Base-by-base conservation (phyloP, 768 basidiomycete genomes). In the Mycena indigotica region DNA sequence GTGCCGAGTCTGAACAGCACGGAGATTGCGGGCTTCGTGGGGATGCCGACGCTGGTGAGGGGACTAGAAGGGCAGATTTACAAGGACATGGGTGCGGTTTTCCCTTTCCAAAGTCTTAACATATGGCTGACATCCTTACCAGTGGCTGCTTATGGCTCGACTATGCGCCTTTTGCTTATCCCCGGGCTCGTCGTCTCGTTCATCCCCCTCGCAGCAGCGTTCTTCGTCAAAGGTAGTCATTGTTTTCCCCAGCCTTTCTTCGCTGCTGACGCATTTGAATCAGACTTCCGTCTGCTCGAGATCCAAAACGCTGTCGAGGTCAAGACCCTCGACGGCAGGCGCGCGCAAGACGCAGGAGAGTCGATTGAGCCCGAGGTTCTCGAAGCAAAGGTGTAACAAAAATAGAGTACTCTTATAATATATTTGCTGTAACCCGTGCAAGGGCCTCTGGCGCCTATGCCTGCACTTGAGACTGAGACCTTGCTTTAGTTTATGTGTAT, bases 301-400 rank as follows among this genome's bases (percentile, higher is more conserved):
- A 72, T 71, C 30, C 85, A 86, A 67, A 87, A 86, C 70, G 81
- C 82, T 1, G 74, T 83, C 32, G 84, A 85, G n/a, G 62, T 63
- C 19, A 63, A 53, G 32, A 63, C 53, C 1, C 44, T 63, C 12
- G 62, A 63, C 28, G 62, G 62, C 6, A 30, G 48, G 13, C 54
- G 58, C 4, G 62, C 62, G n/a, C 25, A 63, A 39, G 53, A 59
- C 24, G 62, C 62, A 1, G 58, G 62, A 23, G 62, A 63, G 48
- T 63, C 62, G 1, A 59, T 59, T 44, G 62, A 59, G 40, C 62
- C 62, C 2, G 44, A 45, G 23, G 39, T 63, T 32, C 44, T 63
- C 6, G 32, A 56, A 17, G 55, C 52, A 5, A 32, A 17, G n/a
- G 50, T 51, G 10, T 51, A 30, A 51, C 29, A 49, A 24, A 46